A percentile compares a stretch with the other conserved stretches of the same genome.
Conservation (phyloP, 164 flowering plant species). For the Umbellularia californica region DNA sequence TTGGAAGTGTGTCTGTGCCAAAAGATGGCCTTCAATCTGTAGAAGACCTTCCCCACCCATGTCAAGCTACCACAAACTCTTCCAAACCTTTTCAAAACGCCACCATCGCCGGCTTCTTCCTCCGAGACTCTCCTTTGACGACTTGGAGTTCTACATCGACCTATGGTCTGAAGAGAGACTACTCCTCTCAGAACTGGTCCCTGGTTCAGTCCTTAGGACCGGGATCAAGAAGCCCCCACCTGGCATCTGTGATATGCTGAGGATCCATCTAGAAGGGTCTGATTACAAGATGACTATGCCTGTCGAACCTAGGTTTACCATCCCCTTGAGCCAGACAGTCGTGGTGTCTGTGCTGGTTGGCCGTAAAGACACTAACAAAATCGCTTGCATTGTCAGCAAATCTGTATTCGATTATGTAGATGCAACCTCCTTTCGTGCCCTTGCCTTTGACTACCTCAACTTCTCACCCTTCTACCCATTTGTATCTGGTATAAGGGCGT, state of each 20-base stretch:
- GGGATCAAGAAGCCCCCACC: conserved; percentile 53
- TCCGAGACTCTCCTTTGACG: conserved; percentile 67
- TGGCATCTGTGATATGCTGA: conserved; percentile 48
- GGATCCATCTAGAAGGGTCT: conserved; percentile 45
- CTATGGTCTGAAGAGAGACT: conserved; percentile 63
- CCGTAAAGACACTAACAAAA: conserved; percentile 61
- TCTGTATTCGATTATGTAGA: conserved; percentile 75
- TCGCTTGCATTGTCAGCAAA: conserved; percentile 65
- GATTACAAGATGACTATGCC: conserved; percentile 79
- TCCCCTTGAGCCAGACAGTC: conserved; percentile 46
- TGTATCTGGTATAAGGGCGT: conserved; percentile 64
- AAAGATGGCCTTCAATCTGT: conserved; percentile 91
- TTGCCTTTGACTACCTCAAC: conserved; percentile 80
- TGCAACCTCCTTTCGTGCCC: conserved; percentile 57
- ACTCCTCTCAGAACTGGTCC: conserved; percentile 72
- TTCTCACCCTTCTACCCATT: conserved; percentile 79
- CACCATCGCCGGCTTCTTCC: conserved; percentile 48
- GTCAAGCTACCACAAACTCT: conserved; percentile 57
- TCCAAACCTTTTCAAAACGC: conserved; percentile 59
- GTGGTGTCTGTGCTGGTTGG: conserved; percentile 70
- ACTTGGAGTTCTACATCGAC: conserved; percentile 77
- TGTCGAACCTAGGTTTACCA: conserved; percentile 53
- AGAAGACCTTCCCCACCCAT: conserved; percentile 49
- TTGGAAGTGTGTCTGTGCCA: conserved; percentile 83
- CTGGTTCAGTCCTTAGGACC: conserved; percentile 51